These are phyloP conservation scores for Tylopilus felleus DNA, from an alignment of 768 basidiomycete species.

Conservation along the genomic window DNA sequence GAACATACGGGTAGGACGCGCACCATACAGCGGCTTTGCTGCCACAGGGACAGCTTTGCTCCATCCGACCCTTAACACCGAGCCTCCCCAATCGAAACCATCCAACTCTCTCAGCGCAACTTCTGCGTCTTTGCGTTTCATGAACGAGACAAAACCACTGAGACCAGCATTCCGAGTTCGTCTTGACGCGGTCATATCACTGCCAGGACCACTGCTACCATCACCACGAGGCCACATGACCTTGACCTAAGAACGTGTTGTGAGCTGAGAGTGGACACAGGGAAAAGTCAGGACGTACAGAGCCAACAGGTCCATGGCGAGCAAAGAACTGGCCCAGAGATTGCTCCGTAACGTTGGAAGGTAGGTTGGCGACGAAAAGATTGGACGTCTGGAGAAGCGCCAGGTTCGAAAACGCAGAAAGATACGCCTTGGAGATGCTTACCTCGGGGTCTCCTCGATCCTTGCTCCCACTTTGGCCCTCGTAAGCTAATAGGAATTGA, in stretches of 20 bases:
- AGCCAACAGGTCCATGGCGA: conserved; percentile 87
- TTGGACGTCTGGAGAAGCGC: conserved; percentile 72
- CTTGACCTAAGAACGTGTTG: conserved; percentile 61
- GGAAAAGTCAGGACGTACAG: conserved; percentile 46
- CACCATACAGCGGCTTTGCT: conserved; percentile 77
- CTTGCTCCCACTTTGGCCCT: conserved; percentile 86
- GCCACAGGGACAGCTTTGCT: conserved; percentile 94
- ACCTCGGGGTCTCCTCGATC: conserved; percentile 88
- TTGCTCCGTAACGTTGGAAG: conserved; percentile 81
- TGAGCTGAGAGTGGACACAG: not conserved
- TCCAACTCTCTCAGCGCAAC: conserved; percentile 85
- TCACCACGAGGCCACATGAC: conserved; percentile 99
- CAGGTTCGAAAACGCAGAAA: conserved; percentile 1
- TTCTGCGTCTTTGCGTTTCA: conserved; percentile 92
- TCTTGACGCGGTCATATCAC: conserved; percentile 71
- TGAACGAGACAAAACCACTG: conserved; percentile 95
- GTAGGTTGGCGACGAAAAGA: conserved; percentile 92
- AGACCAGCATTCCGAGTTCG: conserved; percentile 71
- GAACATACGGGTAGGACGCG: conserved; percentile 12
- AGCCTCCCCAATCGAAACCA: conserved; percentile 94
- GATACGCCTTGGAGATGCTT: conserved; percentile 14
- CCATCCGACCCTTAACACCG: conserved; percentile 86
- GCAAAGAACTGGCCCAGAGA: conserved; percentile 89
- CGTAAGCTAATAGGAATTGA: conserved; percentile 56
- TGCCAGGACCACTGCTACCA: conserved; percentile 59